Percentiles rank a stretch among this genome's conserved stretches.
phyloP scores from a whole-genome alignment of 495 filamentous ascomycete species.

The Trypethelium eluteriae region DNA sequence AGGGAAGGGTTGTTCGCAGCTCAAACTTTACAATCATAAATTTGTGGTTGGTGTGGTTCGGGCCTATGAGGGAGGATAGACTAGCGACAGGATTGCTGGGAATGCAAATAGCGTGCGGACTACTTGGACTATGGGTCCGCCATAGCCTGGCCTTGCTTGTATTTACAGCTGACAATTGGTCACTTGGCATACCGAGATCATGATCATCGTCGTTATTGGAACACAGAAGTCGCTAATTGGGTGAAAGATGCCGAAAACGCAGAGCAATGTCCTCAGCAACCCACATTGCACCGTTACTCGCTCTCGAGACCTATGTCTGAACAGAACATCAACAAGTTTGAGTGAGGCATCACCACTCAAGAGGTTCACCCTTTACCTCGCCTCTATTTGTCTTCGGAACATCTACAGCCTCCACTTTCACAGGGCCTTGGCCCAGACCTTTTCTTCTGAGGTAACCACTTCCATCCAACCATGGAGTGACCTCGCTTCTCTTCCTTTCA shows the following conservation, averaged over 20 bases:
- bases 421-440: slow-evolving; percentile 53
- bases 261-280: background rate
- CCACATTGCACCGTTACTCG: background rate
- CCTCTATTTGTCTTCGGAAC: slow-evolving; percentile 90
- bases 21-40: slow-evolving; percentile 92
- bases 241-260: too few relatives aligned
- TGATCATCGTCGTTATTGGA: too few relatives aligned
- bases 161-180: slow-evolving; percentile 73
- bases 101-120: slow-evolving; percentile 64
- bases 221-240: too few relatives aligned
- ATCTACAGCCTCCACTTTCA: slow-evolving; percentile 71
- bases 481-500: slow-evolving; percentile 64
- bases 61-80: slow-evolving; percentile 79
- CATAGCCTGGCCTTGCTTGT: slow-evolving; percentile 77
- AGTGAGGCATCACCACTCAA: slow-evolving; percentile 63
- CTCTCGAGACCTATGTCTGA: background rate
- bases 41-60: slow-evolving; percentile 92
- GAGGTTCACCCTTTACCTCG: slow-evolving; percentile 72
- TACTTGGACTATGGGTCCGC: slow-evolving; percentile 75
- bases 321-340: background rate
- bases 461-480: slow-evolving; percentile 92
- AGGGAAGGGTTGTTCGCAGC: slow-evolving; percentile 66
- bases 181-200: background rate
- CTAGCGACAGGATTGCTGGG: slow-evolving; percentile 66
- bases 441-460: slow-evolving; percentile 69